Conservation (phyloP, 2,329 filamentous ascomycete genomes). For the Hypoxylon sp. region DNA sequence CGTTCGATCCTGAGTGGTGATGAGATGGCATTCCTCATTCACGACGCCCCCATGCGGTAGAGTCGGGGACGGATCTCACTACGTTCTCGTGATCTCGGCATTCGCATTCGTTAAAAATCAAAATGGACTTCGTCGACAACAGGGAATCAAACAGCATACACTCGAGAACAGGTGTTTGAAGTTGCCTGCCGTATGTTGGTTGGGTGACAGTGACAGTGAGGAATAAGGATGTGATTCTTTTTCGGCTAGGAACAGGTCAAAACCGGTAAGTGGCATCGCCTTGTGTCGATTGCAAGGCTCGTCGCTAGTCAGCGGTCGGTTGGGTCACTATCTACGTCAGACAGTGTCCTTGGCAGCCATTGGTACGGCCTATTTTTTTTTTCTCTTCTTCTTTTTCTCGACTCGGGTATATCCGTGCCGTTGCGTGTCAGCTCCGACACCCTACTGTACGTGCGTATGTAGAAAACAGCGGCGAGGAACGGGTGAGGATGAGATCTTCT, state of each 20-base stretch:
- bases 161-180: constrained; percentile 27
- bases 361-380: constrained; percentile 34
- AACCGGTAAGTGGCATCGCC: constrained; percentile 38
- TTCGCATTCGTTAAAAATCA: constrained; percentile 37
- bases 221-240: constrained; percentile 36
- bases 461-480: constrained; percentile 5
- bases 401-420: constrained; percentile 31
- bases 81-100: constrained; percentile 44
- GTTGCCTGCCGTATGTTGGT: constrained; percentile 34
- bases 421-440: too few species aligned
- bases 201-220: constrained; percentile 27
- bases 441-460: constrained; percentile 8
- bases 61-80: constrained; percentile 42
- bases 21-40: constrained; percentile 47
- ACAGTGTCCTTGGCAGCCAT: constrained; percentile 27
- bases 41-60: constrained; percentile 42
- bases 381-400: constrained; percentile 14
- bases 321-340: constrained; percentile 38
- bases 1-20: constrained; percentile 37
- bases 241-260: constrained; percentile 38
- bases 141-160: constrained; percentile 23
- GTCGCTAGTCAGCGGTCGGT: constrained; percentile 35
- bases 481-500: background rate
- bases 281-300: constrained; percentile 39
- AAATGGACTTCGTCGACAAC: constrained; percentile 7